A percentile compares a stretch with the other conserved stretches of the same genome.
phyloP scores from a whole-genome alignment of 352 stramenopile species.

The Globisporangium apiculatum region DNA sequence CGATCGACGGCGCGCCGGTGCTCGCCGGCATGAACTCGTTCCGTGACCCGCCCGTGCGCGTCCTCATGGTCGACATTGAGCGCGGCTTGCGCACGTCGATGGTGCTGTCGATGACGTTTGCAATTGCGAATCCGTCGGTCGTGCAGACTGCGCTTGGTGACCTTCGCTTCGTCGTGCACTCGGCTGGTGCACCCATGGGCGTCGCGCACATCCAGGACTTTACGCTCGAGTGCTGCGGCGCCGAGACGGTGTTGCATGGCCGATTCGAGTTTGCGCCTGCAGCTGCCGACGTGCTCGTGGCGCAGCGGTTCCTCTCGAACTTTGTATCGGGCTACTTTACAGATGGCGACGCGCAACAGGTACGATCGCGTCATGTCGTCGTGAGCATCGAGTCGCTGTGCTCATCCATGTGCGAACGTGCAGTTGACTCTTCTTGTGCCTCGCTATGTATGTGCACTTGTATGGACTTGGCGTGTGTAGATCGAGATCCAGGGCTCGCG shows the following conservation, averaged over 20 bases:
- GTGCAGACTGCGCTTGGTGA: slow-evolving; percentile 51
- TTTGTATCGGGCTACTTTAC: slow-evolving; percentile 83
- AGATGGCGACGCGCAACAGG: slow-evolving; percentile 49
- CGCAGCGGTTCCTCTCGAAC: slow-evolving; percentile 70
- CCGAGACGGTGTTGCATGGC: slow-evolving; percentile 42
- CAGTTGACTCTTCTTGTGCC: background rate
- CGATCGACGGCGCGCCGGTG: slow-evolving; percentile 38
- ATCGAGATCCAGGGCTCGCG: slow-evolving; percentile 57
- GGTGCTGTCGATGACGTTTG: slow-evolving; percentile 62
- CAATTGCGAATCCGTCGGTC: slow-evolving; percentile 63
- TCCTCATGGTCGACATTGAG: slow-evolving; percentile 62
- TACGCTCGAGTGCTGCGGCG: slow-evolving; percentile 53
- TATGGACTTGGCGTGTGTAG: slow-evolving; percentile 15
- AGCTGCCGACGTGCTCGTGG: slow-evolving; percentile 16
- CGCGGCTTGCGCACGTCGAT: slow-evolving; percentile 36
- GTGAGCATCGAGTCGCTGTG: no score
- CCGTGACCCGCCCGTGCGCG: slow-evolving; percentile 41
- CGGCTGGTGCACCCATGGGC: slow-evolving; percentile 40
- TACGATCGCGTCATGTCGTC: slow-evolving; percentile 10
- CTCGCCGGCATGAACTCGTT: slow-evolving; percentile 75
- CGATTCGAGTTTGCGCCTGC: slow-evolving; percentile 54
- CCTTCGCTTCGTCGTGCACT: slow-evolving; percentile 47
- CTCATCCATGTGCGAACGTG: background rate
- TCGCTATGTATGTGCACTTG: slow-evolving; percentile 6
- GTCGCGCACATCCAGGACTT: slow-evolving; percentile 56